A percentile compares a stretch with the other conserved stretches of the same genome.
phyloP scores from a whole-genome alignment of 2,329 filamentous ascomycete genomes.

The Apiospora pterosperma region DNA sequence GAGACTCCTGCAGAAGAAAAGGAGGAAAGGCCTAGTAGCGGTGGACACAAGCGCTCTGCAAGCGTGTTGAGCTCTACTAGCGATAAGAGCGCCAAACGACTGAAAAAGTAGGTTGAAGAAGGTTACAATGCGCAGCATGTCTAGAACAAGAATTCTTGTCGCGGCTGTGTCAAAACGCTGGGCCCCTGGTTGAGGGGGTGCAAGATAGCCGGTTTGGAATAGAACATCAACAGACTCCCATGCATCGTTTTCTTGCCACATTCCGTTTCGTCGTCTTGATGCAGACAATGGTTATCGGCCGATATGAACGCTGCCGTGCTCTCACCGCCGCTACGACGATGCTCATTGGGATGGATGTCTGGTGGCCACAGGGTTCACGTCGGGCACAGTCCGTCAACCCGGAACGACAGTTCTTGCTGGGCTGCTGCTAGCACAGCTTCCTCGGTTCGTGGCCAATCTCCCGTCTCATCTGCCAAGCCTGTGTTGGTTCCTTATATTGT shows the following conservation, averaged over 20 bases:
- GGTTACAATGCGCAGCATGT: neutral
- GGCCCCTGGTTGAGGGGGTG: neutral
- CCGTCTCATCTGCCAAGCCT: neutral
- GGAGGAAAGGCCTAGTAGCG: constrained; percentile 30
- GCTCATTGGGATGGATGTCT: no score
- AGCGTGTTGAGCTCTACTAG: constrained; percentile 73
- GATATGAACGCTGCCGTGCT: no score
- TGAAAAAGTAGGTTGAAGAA: constrained; percentile 43
- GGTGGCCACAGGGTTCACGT: no score
- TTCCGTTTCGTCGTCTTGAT: neutral
- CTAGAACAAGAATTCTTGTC: neutral
- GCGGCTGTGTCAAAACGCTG: neutral
- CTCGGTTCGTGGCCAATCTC: neutral
- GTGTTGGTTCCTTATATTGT: neutral
- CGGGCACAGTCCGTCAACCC: no score
- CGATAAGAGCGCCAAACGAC: constrained; percentile 58
- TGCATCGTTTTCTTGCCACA: neutral
- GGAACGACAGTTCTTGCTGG: no score
- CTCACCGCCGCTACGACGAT: no score
- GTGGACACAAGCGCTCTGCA: constrained; percentile 71
- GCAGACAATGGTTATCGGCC: no score
- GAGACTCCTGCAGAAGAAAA: constrained; percentile 12
- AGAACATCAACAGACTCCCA: neutral
- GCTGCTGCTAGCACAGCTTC: no score
- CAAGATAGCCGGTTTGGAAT: neutral